Conservation (phyloP, 2,329 filamentous ascomycete species). For the Lasiodiplodia sp. region DNA sequence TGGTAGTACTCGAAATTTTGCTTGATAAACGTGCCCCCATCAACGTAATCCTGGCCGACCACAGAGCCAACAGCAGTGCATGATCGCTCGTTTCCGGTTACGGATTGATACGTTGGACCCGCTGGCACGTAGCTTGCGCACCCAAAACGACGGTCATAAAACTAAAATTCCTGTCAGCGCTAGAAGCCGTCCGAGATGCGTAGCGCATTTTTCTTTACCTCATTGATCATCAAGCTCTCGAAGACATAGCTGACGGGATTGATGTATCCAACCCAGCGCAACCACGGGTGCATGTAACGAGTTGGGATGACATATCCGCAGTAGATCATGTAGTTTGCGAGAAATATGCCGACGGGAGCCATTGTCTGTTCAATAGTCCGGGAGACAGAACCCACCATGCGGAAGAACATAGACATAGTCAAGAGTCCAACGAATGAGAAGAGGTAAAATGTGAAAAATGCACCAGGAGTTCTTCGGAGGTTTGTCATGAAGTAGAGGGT, state of each 20-base stretch:
- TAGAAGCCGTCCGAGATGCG: no score
- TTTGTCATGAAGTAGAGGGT: conserved; percentile 86
- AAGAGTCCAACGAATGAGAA: conserved; percentile 69
- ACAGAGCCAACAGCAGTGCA: conserved; percentile 54
- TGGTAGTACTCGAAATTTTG: conserved; percentile 44
- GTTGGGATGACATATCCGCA: conserved; percentile 70
- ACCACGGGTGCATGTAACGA: conserved; percentile 77
- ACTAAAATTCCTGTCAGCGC: no score
- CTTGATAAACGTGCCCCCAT: conserved; percentile 48
- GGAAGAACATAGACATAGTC: conserved; percentile 83
- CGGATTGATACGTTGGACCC: no score
- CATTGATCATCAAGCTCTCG: conserved; percentile 82
- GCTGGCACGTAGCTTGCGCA: no score
- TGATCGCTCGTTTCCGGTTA: conserved; percentile 36
- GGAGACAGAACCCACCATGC: conserved; percentile 74
- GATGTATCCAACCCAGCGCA: conserved; percentile 82
- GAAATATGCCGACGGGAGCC: conserved; percentile 54
- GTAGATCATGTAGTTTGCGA: conserved; percentile 71
- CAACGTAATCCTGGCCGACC: conserved; percentile 47
- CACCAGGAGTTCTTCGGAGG: conserved; percentile 72
- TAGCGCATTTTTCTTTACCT: conserved; percentile 55
- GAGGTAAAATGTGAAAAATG: conserved; percentile 86
- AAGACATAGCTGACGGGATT: conserved; percentile 83
- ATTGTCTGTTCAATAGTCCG: conserved; percentile 68
- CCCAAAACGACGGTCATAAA: no score